Evolutionary conservation across 1,284 basidiomycete genomes (phyloP), one percentile per base, ranked within the genome.

Genomic region (Filobasidium uniguttulatum): DNA sequence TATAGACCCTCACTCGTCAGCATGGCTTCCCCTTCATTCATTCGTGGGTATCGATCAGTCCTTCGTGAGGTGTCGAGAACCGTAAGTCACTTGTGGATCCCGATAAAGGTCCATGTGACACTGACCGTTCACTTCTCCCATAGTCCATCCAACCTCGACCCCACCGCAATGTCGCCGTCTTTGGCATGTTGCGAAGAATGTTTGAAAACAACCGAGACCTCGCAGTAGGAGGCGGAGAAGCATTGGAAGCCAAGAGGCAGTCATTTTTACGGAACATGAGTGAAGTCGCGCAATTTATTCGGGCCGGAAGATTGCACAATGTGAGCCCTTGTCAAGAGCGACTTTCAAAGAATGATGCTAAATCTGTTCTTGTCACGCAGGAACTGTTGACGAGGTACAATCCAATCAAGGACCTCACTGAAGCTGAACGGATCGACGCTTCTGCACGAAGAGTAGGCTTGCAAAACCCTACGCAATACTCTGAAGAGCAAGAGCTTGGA

Each of bases 381-480:
- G 72, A 72, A 19, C 70, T 89, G 35, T 67, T 90, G 51, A 81
- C 84, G 54, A 74, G 85, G 50, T 94, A 94, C 71, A 91, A 90
- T 64, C 88, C 90, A 0, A 71, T 84, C 10, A 69, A 81, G 44
- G 83, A 84, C 59, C 75, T 90, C 60, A 81, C 85, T 0, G 72
- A 76, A 20, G 78, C 87, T 60, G 86, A 91, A 62, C 74, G 82
- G 53, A 75, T 91, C 51, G 73, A 81, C 55, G 85, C 85, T 1
- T 89, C 89, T 1, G 88, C 88, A 4, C 75, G 81, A 45, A 73
- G 88, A 50, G 89, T 94, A 35, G 89, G 89, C 3, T 71, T 94
- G 38, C 63, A 74, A 49, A 57, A 66, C 29, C 68, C 70, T 2
- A 38, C 59, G 26, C 63, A 68, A 56, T 68, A 61, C 54, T 57